Percentiles rank a stretch among this genome's conserved stretches.
These are phyloP conservation scores for Trichophyton mentagrophytes DNA, from an alignment of 2,329 filamentous ascomycete genomes.

Conservation along the genomic window DNA sequence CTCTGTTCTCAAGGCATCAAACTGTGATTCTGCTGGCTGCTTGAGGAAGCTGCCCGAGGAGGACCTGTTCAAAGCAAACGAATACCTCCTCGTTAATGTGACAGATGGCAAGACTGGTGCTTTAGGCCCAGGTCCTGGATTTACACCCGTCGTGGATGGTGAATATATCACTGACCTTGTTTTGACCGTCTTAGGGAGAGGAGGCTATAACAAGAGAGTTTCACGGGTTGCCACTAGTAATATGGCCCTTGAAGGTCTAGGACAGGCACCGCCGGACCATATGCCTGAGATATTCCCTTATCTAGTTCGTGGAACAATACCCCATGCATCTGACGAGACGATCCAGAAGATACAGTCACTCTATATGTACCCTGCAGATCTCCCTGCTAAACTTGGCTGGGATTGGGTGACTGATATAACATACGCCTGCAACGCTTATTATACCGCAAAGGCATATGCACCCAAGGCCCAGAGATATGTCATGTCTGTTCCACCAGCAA, in stretches of 20 bases:
- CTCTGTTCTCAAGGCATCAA: conserved; percentile 7
- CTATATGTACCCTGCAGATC: conserved; percentile 8
- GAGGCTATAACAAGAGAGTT: conserved; percentile 1
- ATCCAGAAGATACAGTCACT: conserved; percentile 7
- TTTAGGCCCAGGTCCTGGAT: conserved; percentile 8
- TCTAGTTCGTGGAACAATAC: conserved; percentile 9
- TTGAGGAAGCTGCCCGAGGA: conserved; percentile 4
- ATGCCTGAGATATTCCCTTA: conserved; percentile 10
- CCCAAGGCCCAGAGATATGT: conserved; percentile 8
- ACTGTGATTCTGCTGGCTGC: conserved; percentile 9
- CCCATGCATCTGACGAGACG: conserved; percentile 5
- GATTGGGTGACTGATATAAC: conserved; percentile 10
- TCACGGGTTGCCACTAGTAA: conserved; percentile 7
- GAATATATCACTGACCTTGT: conserved; percentile 8
- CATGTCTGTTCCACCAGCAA: conserved; percentile 11
- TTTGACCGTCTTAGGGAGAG: not conserved
- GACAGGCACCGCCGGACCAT: not conserved
- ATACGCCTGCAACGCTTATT: conserved; percentile 11
- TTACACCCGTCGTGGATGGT: conserved; percentile 10
- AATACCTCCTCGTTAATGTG: conserved; percentile 8
- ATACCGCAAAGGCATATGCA: conserved; percentile 7
- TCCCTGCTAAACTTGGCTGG: conserved; percentile 9
- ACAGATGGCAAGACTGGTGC: not conserved
- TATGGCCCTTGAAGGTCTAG: conserved; percentile 8
- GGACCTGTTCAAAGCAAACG: conserved; percentile 9